Evolutionary conservation across 805 yeast genomes (phyloP).

Genomic region (Pichia ethanolica): DNA sequence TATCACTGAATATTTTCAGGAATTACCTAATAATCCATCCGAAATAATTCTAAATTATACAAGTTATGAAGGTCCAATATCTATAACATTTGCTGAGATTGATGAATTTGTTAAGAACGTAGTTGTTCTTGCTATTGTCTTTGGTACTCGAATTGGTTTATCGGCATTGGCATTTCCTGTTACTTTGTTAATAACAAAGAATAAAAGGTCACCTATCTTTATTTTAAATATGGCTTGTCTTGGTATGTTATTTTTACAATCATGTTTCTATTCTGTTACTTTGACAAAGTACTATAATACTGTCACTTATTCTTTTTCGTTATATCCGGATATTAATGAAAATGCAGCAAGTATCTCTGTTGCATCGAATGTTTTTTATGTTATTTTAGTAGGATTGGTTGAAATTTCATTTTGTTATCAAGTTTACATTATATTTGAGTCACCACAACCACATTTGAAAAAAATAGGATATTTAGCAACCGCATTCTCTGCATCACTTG

Average conservation of each 20-base stretch:
- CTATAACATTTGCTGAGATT: slow-evolving; percentile 34
- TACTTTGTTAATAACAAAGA: slow-evolving; percentile 42
- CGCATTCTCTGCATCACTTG: slow-evolving; percentile 34
- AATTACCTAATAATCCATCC: slow-evolving; percentile 10
- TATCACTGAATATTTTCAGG: background rate
- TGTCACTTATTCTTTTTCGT: slow-evolving; percentile 40
- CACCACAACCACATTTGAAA: slow-evolving; percentile 37
- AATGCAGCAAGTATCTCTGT: slow-evolving; percentile 42
- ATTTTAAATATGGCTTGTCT: slow-evolving; percentile 61
- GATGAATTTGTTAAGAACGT: slow-evolving; percentile 31
- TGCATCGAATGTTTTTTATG: slow-evolving; percentile 54
- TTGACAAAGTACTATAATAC: slow-evolving; percentile 46
- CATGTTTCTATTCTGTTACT: slow-evolving; percentile 51
- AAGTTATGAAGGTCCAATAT: slow-evolving; percentile 33
- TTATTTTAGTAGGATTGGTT: slow-evolving; percentile 51
- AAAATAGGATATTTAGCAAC: slow-evolving; percentile 35
- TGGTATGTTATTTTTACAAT: slow-evolving; percentile 47
- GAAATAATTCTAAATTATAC: slow-evolving; percentile 32
- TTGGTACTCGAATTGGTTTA: slow-evolving; percentile 55
- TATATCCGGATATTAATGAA: slow-evolving; percentile 33
- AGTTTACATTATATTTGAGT: slow-evolving; percentile 58
- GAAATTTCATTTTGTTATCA: slow-evolving; percentile 67
- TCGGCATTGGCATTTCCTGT: slow-evolving; percentile 39
- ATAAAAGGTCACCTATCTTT: slow-evolving; percentile 61
- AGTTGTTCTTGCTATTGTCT: slow-evolving; percentile 37